phyloP scores from a whole-genome alignment of 257 asterid genomes.

The Ligustrum vulgare region DNA sequence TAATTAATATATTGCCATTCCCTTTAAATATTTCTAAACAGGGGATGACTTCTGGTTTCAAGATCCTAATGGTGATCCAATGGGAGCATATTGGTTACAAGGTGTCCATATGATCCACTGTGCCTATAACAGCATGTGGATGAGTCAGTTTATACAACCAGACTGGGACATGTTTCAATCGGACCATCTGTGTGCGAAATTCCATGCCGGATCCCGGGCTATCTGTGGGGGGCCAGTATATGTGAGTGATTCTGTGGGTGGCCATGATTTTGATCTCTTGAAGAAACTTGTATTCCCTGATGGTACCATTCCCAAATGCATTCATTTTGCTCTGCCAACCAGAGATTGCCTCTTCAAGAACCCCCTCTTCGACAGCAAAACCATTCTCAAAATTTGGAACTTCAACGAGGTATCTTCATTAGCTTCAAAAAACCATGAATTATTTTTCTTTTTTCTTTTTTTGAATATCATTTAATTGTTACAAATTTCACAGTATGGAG shows the following conservation, averaged over 20 bases:
- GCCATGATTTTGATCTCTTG: conserved; percentile 65
- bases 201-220: conserved; percentile 79
- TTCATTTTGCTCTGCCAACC: conserved; percentile 76
- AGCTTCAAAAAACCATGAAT: neutral
- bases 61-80: conserved; percentile 78
- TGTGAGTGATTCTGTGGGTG: conserved; percentile 71
- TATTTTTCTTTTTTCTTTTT: too few species aligned
- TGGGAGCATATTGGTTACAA: conserved; percentile 80
- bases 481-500: conserved; percentile 48
- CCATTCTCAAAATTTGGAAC: conserved; percentile 77
- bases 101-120: conserved; percentile 93
- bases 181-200: conserved; percentile 66
- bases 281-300: conserved; percentile 55
- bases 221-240: conserved; percentile 78
- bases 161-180: conserved; percentile 91
- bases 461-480: neutral
- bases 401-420: conserved; percentile 55
- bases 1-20: neutral
- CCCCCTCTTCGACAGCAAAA: conserved; percentile 68
- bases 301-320: conserved; percentile 67
- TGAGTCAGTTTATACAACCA: conserved; percentile 77
- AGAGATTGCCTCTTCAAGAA: conserved; percentile 80
- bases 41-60: conserved; percentile 92
- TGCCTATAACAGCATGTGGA: conserved; percentile 85
- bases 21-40: neutral